Evolutionary conservation across 306 rosid genomes (phyloP), one percentile per base, ranked within the genome.

Genomic region (Cucurbita pepo): DNA sequence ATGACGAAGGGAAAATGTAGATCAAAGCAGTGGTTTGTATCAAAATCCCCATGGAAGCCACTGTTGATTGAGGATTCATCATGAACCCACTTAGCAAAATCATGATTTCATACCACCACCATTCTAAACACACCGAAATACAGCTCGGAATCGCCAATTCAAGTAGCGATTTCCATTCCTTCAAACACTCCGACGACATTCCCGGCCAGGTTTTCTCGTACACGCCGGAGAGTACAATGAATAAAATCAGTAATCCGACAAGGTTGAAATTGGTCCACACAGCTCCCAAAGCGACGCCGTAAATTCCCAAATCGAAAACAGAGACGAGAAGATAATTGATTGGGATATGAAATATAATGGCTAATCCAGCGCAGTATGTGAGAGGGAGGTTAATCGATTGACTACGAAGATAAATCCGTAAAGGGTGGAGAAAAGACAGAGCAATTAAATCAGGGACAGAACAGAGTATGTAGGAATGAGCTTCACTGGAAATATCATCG

Each of bases 81-180:
- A 94, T 83, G 44, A 94, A 78, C 1, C 97, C 98, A 52, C 98
- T 90, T 0, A 94, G 77, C n/a, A 94, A 67, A 64, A 89, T 90
- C 98, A 94, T 94, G 76, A 94, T 87, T 79, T 94, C 98, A n/a
- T 94, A 94, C 98, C 98, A 94, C 98, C 98, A 94, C 98, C 98
- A 94, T 56, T 94, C 98, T 0, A 94, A 83, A 74, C 98, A 94
- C 38, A 94, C 98, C 0, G 98, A 94, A 58, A 93, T 30, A 81
- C 98, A 93, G 77, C 92, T 93, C 1, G 98, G 98, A 67, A 94
- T 83, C 0, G 98, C 90, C 36, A 94, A 22, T 65, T 73, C 82
- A 75, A 90, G 18, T 0, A 90, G 86, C 2, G 69, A 21, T 45
- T 81, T 85, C 95, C 95, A 94, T 0, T 88, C 37, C 57, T 79